Percentiles rank a stretch among this genome's conserved stretches.
These are phyloP conservation scores for Immersiporthe knoxdaviesiana DNA, from an alignment of 2,329 filamentous ascomycete species.

Conservation along the genomic window DNA sequence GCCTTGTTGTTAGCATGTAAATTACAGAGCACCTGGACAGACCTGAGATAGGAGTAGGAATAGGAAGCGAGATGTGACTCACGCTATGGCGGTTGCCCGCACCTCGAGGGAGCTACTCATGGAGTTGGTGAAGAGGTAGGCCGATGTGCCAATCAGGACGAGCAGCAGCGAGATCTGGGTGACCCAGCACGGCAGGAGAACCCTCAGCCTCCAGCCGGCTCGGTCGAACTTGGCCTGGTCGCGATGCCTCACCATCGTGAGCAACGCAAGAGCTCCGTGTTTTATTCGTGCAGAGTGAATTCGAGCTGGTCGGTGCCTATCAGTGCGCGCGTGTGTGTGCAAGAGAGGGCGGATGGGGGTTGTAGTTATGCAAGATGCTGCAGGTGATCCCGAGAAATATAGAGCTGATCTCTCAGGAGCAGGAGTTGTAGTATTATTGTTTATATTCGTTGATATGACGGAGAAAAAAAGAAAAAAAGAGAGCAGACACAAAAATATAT, in stretches of 20 bases:
- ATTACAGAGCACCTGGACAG: not conserved
- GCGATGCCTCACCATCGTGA: constrained; percentile 46
- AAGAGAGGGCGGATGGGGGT: not conserved
- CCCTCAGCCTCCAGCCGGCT: constrained; percentile 52
- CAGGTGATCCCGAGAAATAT: constrained; percentile 9
- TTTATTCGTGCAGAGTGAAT: too few relatives aligned
- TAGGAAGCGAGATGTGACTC: constrained; percentile 48
- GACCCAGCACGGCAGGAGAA: constrained; percentile 56
- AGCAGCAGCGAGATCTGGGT: constrained; percentile 51
- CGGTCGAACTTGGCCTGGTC: constrained; percentile 57
- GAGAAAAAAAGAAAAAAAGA: not conserved
- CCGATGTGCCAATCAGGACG: constrained; percentile 55
- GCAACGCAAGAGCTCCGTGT: not conserved
- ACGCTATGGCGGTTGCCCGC: constrained; percentile 39
- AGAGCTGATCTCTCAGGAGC: not conserved
- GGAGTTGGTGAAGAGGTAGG: constrained; percentile 55
- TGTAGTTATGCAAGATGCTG: not conserved
- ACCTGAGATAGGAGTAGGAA: not conserved
- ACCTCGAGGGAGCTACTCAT: constrained; percentile 47
- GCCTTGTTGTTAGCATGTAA: not conserved
- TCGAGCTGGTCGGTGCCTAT: not conserved
- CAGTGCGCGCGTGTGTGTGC: not conserved
- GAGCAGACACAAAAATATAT: too few relatives aligned
- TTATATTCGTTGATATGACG: not conserved
- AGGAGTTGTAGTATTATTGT: not conserved